Conservation (phyloP, 2,329 filamentous ascomycete species). For the Neophaeococcomyces mojaviensis region DNA sequence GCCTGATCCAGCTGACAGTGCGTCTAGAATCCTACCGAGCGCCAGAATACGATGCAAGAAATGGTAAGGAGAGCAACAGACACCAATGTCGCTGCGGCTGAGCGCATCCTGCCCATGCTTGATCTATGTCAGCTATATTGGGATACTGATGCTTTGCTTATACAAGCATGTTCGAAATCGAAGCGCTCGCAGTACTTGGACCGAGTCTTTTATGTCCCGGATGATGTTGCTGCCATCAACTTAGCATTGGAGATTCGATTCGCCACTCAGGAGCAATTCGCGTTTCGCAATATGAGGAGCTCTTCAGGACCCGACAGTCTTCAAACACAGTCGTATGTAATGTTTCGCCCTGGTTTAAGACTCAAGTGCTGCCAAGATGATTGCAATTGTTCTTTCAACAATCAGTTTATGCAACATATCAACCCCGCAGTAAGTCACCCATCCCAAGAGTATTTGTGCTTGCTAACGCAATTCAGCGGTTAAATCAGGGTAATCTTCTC, state of each 20-base stretch:
- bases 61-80: constrained; percentile 1
- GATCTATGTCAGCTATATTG: constrained; percentile 4
- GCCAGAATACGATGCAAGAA: background rate
- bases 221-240: background rate
- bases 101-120: constrained; percentile 4
- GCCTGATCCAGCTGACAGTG: background rate
- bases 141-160: constrained; percentile 4
- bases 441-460: background rate
- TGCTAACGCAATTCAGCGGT: constrained; percentile 1
- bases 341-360: constrained; percentile 3
- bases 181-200: background rate
- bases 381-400: constrained; percentile 1
- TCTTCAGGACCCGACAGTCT: constrained; percentile 1
- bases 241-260: constrained; percentile 3
- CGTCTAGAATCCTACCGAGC: background rate
- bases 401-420: background rate
- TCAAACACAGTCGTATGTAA: constrained; percentile 1
- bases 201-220: constrained; percentile 3
- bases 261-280: constrained; percentile 2
- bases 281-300: background rate
- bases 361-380: background rate
- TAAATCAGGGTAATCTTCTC: background rate
- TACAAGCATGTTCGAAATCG: background rate
- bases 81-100: background rate
- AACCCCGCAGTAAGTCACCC: background rate